phyloP scores from a whole-genome alignment of 768 basidiomycete genomes.

The Solioccasus polychromus region DNA sequence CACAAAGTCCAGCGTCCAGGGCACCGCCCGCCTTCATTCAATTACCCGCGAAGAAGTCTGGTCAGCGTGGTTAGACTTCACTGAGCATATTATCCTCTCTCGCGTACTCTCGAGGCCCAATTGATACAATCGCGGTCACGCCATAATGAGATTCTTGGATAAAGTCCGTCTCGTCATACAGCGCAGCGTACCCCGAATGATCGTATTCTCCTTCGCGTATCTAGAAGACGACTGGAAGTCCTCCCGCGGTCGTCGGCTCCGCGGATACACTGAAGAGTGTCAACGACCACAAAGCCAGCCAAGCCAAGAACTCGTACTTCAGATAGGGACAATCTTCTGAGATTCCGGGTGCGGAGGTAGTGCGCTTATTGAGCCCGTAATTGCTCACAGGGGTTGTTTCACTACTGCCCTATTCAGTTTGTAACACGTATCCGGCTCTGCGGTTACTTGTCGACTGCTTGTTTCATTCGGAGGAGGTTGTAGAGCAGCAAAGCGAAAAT shows the following conservation, averaged over 20 bases:
- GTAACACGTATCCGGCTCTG: slow-evolving; percentile 19
- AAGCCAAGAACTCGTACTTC: slow-evolving; percentile 18
- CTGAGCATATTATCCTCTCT: no score
- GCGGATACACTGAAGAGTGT: no score
- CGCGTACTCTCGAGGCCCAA: no score
- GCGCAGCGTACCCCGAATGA: slow-evolving; percentile 29
- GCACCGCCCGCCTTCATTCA: no score
- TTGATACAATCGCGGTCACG: slow-evolving; percentile 22
- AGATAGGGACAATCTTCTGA: slow-evolving; percentile 34
- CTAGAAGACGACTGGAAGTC: no score
- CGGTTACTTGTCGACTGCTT: slow-evolving; percentile 13
- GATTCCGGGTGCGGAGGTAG: background rate
- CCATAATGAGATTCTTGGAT: slow-evolving; percentile 20
- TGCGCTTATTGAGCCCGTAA: slow-evolving; percentile 1
- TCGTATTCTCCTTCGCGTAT: no score
- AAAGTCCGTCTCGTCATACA: no score
- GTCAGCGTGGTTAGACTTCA: no score
- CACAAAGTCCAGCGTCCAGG: no score
- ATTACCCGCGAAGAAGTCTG: no score
- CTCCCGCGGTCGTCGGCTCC: slow-evolving; percentile 23
- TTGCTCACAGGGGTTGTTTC: slow-evolving; percentile 8
- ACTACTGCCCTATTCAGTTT: slow-evolving; percentile 12
- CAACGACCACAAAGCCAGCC: background rate
- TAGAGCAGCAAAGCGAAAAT: slow-evolving; percentile 14
- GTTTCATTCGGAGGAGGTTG: slow-evolving; percentile 6